Base-by-base conservation (phyloP, 139 green algal species). In the Nannochloris sp. region DNA sequence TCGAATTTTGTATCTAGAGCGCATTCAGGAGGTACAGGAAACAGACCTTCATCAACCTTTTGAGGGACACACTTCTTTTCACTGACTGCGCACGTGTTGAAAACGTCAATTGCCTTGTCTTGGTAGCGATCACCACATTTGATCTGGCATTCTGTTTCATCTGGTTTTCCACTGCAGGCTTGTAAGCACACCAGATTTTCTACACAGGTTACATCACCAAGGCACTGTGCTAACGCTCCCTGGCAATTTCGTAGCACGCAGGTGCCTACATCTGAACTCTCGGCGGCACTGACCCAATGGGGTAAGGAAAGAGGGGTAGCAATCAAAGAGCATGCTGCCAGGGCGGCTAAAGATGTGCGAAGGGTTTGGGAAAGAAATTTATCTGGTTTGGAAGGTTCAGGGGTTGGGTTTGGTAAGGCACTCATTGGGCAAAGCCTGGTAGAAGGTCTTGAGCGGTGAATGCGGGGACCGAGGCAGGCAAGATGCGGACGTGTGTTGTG, bases 41-140 rank as follows among this genome's bases (percentile, higher is more conserved):
- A 84, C 47, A 70, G 15, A 25, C 36, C 72, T 13, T 71, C 48
- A 54, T 92, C 85, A 30, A 80, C 59, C 24, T 78, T 78, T 75
- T 95, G 85, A 8, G 88, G 85, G 25, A 96, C 89, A 68, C 89
- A 96, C 72, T 86, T 86, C 70, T 92, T 81, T 25, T 94, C 75
- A 54, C 77, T 87, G 23, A 96, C 77, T 5, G 88, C 89, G 65
- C 89, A 96, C 6, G 82, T 79, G 65, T 88, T 93, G 81, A 96
- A 96, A 6, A 77, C 63, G 27, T 85, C 68, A 2, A 95, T 72
- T 1, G 87, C 86, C 14, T 74, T 64, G 67, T 92, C 82, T 19
- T 77, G 64, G 71, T 95, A 95, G 27, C 81, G 51, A 76, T 96
- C 88, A 37, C 85, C 88, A 54, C 82, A 96, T 61, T 76, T 68